A percentile compares a stretch with the other conserved stretches of the same genome.
phyloP scores from a whole-genome alignment of 1,284 basidiomycete genomes.

The Volvariella volvacea region DNA sequence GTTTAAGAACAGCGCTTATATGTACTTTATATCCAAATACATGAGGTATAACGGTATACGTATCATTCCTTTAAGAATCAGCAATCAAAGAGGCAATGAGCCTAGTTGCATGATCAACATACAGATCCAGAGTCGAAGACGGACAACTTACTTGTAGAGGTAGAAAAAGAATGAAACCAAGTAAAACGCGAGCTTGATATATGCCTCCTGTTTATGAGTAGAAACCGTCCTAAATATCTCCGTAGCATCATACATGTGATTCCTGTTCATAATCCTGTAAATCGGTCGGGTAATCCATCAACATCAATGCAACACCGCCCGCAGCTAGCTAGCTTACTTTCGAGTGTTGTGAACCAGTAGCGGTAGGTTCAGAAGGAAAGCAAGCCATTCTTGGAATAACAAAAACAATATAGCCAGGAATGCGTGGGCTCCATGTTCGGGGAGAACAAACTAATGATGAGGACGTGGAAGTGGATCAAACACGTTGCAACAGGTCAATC shows the following conservation, averaged over 20 bases:
- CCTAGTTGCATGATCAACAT: conserved; percentile 26
- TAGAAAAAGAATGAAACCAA: conserved; percentile 95
- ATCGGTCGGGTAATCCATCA: too few species aligned
- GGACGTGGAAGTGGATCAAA: background rate
- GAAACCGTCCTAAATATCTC: conserved; percentile 96
- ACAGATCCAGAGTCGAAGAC: conserved; percentile 7
- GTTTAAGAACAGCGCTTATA: background rate
- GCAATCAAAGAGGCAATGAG: conserved; percentile 86
- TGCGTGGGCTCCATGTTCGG: conserved; percentile 94
- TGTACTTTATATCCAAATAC: background rate
- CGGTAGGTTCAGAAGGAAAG: conserved; percentile 88
- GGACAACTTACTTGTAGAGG: conserved; percentile 74
- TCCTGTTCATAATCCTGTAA: conserved; percentile 82
- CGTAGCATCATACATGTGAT: conserved; percentile 98
- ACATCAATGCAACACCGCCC: too few species aligned
- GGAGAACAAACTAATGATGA: conserved; percentile 81
- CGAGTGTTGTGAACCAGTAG: conserved; percentile 90
- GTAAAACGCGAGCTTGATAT: conserved; percentile 94
- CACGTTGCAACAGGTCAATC: background rate
- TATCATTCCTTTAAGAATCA: conserved; percentile 31
- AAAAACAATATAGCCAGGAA: conserved; percentile 85
- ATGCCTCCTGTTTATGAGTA: conserved; percentile 94
- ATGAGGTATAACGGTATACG: background rate
- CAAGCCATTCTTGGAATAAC: conserved; percentile 89
- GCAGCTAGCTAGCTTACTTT: too few species aligned